Evolutionary conservation across 495 filamentous ascomycete genomes (phyloP).

Genomic region (Aspergillus taichungensis): DNA sequence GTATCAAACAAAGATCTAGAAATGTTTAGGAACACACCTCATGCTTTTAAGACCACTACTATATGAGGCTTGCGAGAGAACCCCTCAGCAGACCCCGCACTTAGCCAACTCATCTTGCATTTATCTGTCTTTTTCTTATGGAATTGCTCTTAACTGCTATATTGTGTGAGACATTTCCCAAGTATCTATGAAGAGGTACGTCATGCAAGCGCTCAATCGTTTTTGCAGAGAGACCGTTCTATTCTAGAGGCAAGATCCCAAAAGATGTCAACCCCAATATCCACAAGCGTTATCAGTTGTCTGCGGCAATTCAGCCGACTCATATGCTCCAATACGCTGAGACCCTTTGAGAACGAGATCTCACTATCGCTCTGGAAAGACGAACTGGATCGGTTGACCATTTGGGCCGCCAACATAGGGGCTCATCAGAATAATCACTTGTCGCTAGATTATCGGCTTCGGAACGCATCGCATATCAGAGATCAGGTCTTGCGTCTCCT

Average conservation of each 20-base stretch:
- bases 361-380: slow-evolving; percentile 17
- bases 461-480: slow-evolving; percentile 39
- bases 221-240: too few relatives aligned
- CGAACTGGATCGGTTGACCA: slow-evolving; percentile 27
- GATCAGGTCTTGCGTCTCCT: slow-evolving; percentile 9
- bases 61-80: neutral
- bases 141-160: neutral
- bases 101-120: neutral
- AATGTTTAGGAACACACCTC: neutral
- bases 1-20: neutral
- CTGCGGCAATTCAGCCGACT: too few relatives aligned
- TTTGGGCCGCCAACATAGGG: slow-evolving; percentile 41
- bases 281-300: too few relatives aligned
- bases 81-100: neutral
- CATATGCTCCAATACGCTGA: too few relatives aligned
- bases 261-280: too few relatives aligned
- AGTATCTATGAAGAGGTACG: too few relatives aligned
- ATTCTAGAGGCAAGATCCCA: too few relatives aligned
- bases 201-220: too few relatives aligned
- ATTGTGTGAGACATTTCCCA: neutral
- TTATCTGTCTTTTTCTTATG: neutral
- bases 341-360: neutral
- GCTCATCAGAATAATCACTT: slow-evolving; percentile 31
- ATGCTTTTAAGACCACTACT: neutral
- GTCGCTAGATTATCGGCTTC: slow-evolving; percentile 38